Evolutionary conservation across 1,139 yeast genomes (phyloP), one percentile per base, ranked within the genome.

Genomic region (Protomyces inundatus): DNA sequence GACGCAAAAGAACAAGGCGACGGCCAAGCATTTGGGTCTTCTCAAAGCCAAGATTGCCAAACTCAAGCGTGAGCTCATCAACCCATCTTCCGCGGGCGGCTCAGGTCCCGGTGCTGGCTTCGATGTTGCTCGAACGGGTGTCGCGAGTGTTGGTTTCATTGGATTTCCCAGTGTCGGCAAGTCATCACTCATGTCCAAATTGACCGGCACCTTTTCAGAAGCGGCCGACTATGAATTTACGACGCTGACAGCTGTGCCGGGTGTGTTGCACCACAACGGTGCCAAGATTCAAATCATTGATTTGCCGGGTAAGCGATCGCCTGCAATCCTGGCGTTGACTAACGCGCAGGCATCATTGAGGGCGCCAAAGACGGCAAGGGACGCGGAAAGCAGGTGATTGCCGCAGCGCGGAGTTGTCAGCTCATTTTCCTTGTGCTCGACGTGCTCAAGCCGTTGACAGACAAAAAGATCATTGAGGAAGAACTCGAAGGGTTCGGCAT

Each of bases 161-260:
- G 99, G 99, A 12, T 93, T 93, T 75, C 98, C 98, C 1, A 90
- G 98, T 1, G 98, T 93, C n/a, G 98, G 98, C 65, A 95, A 93
- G 73, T 64, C 76, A 16, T 93, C 99, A 0, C 77, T 93, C 66
- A 81, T 93, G 71, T 84, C 88, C 45, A 88, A 90, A 74, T 78
- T 93, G 65, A 95, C 98, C 0, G 98, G 98, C 65, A 91, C 97
- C 1, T 96, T 90, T 73, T 88, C 96, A 1, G 98, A 93, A 76
- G 97, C 88, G 16, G 98, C 98, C 7, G 97, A 95, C 7, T 66
- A 66, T 56, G 67, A 66, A 34, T 66, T 60, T 39, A 95, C 98
- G 42, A 93, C 99, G 0, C 82, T 93, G 73, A 95, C 98, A 34
- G 91, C 98, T 0, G 98, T 93, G 65, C 98, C 98, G 0, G 98